Conservation (phyloP, 2,329 filamentous ascomycete genomes). For the Xylaria sp. region DNA sequence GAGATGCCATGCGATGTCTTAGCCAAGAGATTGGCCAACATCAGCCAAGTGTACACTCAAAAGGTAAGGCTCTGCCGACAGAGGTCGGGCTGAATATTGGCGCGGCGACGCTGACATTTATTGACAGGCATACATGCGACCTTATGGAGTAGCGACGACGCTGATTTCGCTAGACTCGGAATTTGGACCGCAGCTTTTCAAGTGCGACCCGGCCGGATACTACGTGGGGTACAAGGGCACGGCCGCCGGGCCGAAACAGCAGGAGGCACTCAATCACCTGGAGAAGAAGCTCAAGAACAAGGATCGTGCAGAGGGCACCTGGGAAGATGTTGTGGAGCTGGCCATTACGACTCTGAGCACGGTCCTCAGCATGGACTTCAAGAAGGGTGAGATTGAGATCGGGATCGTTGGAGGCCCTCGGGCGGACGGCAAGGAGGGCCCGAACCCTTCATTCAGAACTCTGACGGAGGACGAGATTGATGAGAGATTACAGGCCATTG, state of each 20-base stretch:
- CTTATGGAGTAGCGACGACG: conserved; percentile 92
- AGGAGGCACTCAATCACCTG: conserved; percentile 96
- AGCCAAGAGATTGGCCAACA: conserved; percentile 96
- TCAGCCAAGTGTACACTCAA: conserved; percentile 99
- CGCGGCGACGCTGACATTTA: conserved; percentile 31
- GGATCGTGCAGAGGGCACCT: conserved; percentile 86
- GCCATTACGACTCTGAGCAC: conserved; percentile 95
- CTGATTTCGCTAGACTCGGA: conserved; percentile 93
- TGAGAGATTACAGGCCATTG: conserved; percentile 95
- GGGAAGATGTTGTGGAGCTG: conserved; percentile 97
- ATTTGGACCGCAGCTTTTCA: conserved; percentile 92
- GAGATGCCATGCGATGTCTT: conserved; percentile 99
- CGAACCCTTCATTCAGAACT: conserved; percentile 77
- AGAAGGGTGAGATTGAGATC: conserved; percentile 98
- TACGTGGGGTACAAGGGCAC: conserved; percentile 99
- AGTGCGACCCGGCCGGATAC: conserved; percentile 97
- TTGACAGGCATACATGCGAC: conserved; percentile 87
- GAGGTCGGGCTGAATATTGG: conserved; percentile 4
- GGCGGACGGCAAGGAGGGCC: conserved; percentile 80
- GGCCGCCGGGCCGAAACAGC: conserved; percentile 94
- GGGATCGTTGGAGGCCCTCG: conserved; percentile 92
- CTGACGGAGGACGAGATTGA: conserved; percentile 98
- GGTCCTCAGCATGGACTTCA: conserved; percentile 98
- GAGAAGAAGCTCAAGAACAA: conserved; percentile 99
- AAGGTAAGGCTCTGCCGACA: conserved; percentile 59